Conservation (phyloP, 805 yeast genomes). For the Candida mattraensis region DNA sequence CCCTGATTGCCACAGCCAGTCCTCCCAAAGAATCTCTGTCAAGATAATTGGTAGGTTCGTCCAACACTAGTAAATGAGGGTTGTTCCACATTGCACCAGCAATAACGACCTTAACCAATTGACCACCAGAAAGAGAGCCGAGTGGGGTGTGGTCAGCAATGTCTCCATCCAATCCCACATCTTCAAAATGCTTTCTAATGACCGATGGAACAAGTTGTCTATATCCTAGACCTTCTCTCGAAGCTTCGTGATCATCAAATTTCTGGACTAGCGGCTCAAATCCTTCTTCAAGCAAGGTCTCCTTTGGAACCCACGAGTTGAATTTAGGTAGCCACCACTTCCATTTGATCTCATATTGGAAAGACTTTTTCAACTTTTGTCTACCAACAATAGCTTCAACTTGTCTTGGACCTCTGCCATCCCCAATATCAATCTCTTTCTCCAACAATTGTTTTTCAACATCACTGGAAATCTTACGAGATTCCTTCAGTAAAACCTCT, state of each 20-base stretch:
- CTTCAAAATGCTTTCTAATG: constrained; percentile 95
- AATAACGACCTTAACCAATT: constrained; percentile 94
- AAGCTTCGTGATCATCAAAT: constrained; percentile 98
- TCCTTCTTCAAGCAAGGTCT: constrained; percentile 75
- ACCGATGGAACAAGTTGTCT: constrained; percentile 91
- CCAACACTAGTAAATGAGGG: constrained; percentile 93
- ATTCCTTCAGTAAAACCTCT: constrained; percentile 90
- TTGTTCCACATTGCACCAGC: constrained; percentile 99
- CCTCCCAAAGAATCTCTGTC: constrained; percentile 99
- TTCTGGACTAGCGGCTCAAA: constrained; percentile 85
- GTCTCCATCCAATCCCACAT: constrained; percentile 95
- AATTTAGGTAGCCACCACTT: constrained; percentile 85
- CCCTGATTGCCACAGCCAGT: constrained; percentile 94
- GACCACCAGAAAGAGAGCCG: constrained; percentile 98
- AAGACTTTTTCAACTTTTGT: constrained; percentile 92
- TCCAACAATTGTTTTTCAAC: constrained; percentile 76
- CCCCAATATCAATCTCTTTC: constrained; percentile 75
- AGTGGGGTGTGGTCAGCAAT: constrained; percentile 97
- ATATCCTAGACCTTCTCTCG: constrained; percentile 98
- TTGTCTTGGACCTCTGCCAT: constrained; percentile 80
- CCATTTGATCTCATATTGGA: constrained; percentile 98
- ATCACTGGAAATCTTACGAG: constrained; percentile 74
- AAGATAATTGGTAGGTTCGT: constrained; percentile 97
- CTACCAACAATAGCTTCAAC: constrained; percentile 96
- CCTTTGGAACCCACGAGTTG: constrained; percentile 92